Evolutionary conservation across 495 filamentous ascomycete genomes (phyloP).

Genomic region (Echria macrotheca): DNA sequence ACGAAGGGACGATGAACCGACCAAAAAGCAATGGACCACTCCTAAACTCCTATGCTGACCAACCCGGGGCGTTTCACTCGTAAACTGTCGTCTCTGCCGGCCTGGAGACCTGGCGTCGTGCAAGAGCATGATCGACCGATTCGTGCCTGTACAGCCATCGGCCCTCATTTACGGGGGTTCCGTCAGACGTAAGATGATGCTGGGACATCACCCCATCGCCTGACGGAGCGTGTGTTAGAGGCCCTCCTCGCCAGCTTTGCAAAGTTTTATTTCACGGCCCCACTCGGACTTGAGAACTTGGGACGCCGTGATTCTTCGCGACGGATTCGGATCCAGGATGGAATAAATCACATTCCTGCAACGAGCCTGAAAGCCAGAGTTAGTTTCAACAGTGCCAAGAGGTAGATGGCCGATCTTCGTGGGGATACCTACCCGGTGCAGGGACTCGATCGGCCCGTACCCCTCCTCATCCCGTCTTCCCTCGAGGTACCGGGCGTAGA

Average conservation of each 20-base stretch:
- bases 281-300: slow-evolving; percentile 98
- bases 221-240: slow-evolving; percentile 39
- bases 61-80: slow-evolving; percentile 15
- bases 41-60: slow-evolving; percentile 28
- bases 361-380: slow-evolving; percentile 59
- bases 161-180: background rate
- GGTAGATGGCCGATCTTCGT: background rate
- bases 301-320: slow-evolving; percentile 86
- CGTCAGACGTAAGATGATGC: slow-evolving; percentile 19
- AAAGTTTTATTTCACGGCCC: slow-evolving; percentile 93
- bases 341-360: slow-evolving; percentile 99
- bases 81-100: slow-evolving; percentile 3
- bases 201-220: slow-evolving; percentile 8
- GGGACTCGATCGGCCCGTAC: slow-evolving; percentile 90
- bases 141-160: no score
- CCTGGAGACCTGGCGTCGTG: background rate
- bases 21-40: slow-evolving; percentile 7
- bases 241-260: slow-evolving; percentile 93
- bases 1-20: slow-evolving; percentile 5
- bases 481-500: slow-evolving; percentile 88
- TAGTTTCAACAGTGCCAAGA: slow-evolving; percentile 1
- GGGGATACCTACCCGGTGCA: slow-evolving; percentile 74
- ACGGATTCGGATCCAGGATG: slow-evolving; percentile 91
- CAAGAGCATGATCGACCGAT: background rate
- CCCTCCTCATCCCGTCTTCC: slow-evolving; percentile 90